These are phyloP conservation scores for Talaromyces sp. DNA, from an alignment of 2,329 filamentous ascomycete species.

Conservation along the genomic window DNA sequence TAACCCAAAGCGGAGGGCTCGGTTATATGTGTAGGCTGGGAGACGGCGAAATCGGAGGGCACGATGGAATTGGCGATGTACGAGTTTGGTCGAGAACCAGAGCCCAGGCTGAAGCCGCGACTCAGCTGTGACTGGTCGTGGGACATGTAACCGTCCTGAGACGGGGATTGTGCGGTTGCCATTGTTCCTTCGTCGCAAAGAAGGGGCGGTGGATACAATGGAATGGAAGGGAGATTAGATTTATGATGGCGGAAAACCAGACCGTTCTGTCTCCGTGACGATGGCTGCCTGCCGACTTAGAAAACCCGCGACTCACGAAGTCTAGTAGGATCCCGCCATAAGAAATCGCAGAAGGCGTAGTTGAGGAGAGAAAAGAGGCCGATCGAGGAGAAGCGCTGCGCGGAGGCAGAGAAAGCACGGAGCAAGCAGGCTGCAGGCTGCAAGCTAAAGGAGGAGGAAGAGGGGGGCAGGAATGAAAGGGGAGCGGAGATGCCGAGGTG, in stretches of 20 bases:
- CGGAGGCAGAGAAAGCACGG: not conserved
- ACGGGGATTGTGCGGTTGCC: constrained; percentile 30
- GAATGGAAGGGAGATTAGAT: not conserved
- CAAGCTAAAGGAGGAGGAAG: not conserved
- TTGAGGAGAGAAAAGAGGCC: not conserved
- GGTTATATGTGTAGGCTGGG: constrained; percentile 19
- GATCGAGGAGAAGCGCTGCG: not conserved
- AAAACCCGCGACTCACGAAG: not conserved
- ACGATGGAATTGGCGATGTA: constrained; percentile 29
- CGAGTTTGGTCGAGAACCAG: constrained; percentile 37
- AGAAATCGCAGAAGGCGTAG: not conserved
- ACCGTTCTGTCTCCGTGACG: not conserved
- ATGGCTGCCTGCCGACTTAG: not conserved
- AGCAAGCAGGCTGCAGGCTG: not conserved
- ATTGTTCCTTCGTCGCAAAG: constrained; percentile 2
- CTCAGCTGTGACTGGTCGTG: constrained; percentile 25
- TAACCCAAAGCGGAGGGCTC: constrained; percentile 29
- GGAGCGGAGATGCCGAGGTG: not conserved
- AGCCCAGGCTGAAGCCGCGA: constrained; percentile 27
- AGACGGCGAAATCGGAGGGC: constrained; percentile 31
- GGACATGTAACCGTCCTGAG: constrained; percentile 34
- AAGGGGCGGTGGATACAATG: not conserved
- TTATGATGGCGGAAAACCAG: not conserved
- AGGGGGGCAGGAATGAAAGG: not conserved
- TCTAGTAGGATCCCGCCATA: not conserved